Conservation (phyloP, 805 yeast species). For the Saccharomycopsis javanensis region DNA sequence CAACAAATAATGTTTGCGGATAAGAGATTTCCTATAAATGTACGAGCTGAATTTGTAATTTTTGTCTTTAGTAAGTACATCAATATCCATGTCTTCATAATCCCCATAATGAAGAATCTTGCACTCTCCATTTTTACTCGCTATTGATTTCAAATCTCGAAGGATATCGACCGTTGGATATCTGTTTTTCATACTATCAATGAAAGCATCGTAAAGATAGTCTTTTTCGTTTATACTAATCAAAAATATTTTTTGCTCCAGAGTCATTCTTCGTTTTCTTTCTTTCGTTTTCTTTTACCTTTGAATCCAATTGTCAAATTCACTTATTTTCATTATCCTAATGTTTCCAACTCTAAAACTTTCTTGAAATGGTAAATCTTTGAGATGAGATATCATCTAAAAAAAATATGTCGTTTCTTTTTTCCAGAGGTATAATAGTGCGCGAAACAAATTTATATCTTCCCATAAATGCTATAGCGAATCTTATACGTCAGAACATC, state of each 20-base stretch:
- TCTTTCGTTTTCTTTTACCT: neutral
- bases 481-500: too few relatives aligned
- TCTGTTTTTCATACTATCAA: conserved; percentile 24
- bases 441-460: too few relatives aligned
- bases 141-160: conserved; percentile 22
- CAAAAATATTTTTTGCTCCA: neutral
- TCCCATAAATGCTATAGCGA: too few relatives aligned
- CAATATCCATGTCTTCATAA: conserved; percentile 81
- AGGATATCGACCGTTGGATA: conserved; percentile 29
- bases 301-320: neutral
- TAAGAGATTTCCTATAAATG: conserved; percentile 80
- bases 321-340: too few relatives aligned
- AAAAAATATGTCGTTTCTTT: too few relatives aligned
- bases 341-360: too few relatives aligned
- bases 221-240: conserved; percentile 28
- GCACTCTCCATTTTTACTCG: conserved; percentile 4
- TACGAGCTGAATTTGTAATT: conserved; percentile 68
- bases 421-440: too few relatives aligned
- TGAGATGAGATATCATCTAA: too few relatives aligned
- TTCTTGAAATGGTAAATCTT: too few relatives aligned
- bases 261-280: neutral
- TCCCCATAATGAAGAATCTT: conserved; percentile 74
- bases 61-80: conserved; percentile 33
- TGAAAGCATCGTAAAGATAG: conserved; percentile 35
- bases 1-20: conserved; percentile 83